Evolutionary conservation across 306 rosid genomes (phyloP).

Genomic region (Glycine tomentella): DNA sequence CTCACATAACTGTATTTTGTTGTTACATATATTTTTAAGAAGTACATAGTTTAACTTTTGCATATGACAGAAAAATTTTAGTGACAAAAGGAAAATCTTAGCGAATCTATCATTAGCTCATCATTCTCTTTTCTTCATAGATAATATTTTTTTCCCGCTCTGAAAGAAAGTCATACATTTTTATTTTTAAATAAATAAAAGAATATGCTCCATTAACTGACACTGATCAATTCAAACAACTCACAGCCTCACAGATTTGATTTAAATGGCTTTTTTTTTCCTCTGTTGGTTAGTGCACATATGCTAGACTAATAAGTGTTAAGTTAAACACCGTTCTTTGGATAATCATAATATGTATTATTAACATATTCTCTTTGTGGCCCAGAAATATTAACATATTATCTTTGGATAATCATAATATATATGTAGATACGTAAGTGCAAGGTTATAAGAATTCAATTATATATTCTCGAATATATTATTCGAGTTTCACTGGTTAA

Average conservation of each 20-base stretch:
- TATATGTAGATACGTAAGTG: background rate
- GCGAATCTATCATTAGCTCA: background rate
- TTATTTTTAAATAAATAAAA: background rate
- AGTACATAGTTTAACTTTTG: background rate
- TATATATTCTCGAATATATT: background rate
- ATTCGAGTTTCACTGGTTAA: background rate
- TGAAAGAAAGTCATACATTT: background rate
- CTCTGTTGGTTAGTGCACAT: background rate
- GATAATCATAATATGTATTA: background rate
- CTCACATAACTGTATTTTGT: background rate
- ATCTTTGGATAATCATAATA: background rate
- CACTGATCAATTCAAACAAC: background rate
- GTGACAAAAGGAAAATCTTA: background rate
- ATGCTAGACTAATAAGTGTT: background rate
- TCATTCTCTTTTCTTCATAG: background rate
- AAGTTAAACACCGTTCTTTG: conserved; percentile 18
- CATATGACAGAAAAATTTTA: background rate
- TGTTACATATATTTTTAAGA: background rate
- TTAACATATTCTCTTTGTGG: background rate
- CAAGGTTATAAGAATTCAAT: background rate
- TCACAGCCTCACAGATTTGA: background rate
- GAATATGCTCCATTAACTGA: background rate
- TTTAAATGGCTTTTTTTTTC: background rate
- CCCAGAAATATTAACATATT: background rate
- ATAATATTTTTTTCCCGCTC: no score